These are phyloP conservation scores for Fonsecaea monophora DNA, from an alignment of 2,329 filamentous ascomycete genomes.

Conservation along the genomic window DNA sequence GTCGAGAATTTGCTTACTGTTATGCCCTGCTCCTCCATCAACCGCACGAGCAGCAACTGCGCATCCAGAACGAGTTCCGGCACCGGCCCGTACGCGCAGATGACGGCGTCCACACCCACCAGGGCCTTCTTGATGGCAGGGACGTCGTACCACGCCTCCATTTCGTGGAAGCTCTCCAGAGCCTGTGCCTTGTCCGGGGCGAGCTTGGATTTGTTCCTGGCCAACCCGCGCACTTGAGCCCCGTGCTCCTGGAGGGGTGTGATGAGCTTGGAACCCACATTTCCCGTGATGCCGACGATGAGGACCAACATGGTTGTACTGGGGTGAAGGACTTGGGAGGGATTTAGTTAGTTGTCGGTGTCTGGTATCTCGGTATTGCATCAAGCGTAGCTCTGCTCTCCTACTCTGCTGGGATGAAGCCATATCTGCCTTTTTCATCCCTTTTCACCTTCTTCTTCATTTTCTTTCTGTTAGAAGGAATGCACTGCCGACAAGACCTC, in stretches of 20 bases:
- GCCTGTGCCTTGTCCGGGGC: background rate
- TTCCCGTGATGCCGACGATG: slow-evolving; percentile 12
- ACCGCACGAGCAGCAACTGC: slow-evolving; percentile 9
- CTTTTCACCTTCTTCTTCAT: background rate
- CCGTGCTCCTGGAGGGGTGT: background rate
- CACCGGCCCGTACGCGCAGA: slow-evolving; percentile 13
- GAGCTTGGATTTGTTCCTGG: slow-evolving; percentile 13
- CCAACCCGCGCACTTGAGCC: slow-evolving; percentile 12
- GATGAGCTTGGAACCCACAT: slow-evolving; percentile 12
- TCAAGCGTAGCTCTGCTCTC: too few relatives aligned
- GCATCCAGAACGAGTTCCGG: slow-evolving; percentile 15
- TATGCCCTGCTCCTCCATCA: slow-evolving; percentile 21
- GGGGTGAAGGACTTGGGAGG: too few relatives aligned
- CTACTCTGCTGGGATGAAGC: too few relatives aligned
- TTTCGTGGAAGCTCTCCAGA: slow-evolving; percentile 16
- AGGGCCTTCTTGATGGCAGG: slow-evolving; percentile 14
- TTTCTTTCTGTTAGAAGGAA: too few relatives aligned
- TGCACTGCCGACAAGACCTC: too few relatives aligned
- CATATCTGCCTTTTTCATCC: too few relatives aligned
- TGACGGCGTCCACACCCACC: slow-evolving; percentile 7
- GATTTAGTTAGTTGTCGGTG: too few relatives aligned
- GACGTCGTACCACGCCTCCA: slow-evolving; percentile 15
- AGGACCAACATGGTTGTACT: slow-evolving; percentile 1
- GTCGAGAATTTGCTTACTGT: background rate
- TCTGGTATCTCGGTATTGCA: too few relatives aligned